Base-by-base conservation (phyloP, 148 eudicot genomes). In the Mesembryanthemum crystallinum region DNA sequence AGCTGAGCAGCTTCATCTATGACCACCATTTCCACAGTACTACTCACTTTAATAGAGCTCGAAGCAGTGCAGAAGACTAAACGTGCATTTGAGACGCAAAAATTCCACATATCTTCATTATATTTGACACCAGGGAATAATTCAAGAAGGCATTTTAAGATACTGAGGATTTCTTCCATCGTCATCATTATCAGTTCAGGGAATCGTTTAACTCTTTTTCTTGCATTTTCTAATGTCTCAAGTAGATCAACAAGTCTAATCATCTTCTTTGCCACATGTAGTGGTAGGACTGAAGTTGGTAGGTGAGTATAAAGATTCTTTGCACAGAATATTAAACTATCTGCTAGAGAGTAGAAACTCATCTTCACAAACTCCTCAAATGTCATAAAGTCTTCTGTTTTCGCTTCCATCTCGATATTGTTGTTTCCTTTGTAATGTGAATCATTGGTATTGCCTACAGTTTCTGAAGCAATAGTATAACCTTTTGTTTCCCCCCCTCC, bases 1-100 rank as follows among this genome's bases (percentile, higher is more conserved):
- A 88, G 84, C 69, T 90, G 94, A 5, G 89, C 94, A 69, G 91
- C 94, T 82, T 90, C 94, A 64, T 86, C 91, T 33, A 90, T 77
- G 6, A 86, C 29, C 54, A 86, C 67, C 72, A 85, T 66, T 37
- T 80, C 81, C 20, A 85, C 42, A 42, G 35, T 17, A 0, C 70
- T 17, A 8, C 7, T 58, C 65, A 85, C n/a, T 67, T 82, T 90
- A 1, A 69, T 55, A 7, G 91, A 85, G 74, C 84, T 76, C 18
- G 89, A 86, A 33, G 86, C 90, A 28, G 91, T 90, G 71, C 94
- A 88, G 62, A 90, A 88, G 21, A 88, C 59, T 80, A 88, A 74
- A 67, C 63, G 0, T 1, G 89, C 82, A 4, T 82, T 86, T 14
- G 42, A 15, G 73, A 90, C 47, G 72, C 90, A 90, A 55, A 88